phyloP scores from a whole-genome alignment of 164 flowering plant species.

The Magnolia sinica region DNA sequence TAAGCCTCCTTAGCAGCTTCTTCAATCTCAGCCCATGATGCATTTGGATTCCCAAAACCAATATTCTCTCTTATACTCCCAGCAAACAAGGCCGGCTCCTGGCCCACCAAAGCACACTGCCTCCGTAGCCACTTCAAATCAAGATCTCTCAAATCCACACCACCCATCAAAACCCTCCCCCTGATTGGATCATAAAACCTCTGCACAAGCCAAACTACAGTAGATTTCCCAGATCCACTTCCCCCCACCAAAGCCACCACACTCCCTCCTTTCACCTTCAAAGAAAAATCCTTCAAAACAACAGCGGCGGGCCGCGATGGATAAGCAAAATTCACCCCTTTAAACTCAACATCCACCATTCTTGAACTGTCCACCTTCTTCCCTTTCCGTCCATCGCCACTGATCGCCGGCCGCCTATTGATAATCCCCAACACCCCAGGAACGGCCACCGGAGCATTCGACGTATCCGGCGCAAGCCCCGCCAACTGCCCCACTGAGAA shows the following conservation, averaged over 20 bases:
- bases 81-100: constrained; percentile 74
- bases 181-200: constrained; percentile 71
- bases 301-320: constrained; percentile 59
- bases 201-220: constrained; percentile 63
- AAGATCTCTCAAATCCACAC: constrained; percentile 57
- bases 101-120: constrained; percentile 71
- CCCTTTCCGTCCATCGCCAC: constrained; percentile 27
- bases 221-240: constrained; percentile 79
- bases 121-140: constrained; percentile 64
- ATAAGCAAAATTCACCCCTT: constrained; percentile 59
- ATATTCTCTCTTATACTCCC: constrained; percentile 71
- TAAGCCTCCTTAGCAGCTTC: constrained; percentile 70
- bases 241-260: constrained; percentile 72
- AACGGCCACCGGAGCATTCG: constrained; percentile 47
- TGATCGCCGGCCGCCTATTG: constrained; percentile 46
- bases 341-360: constrained; percentile 50
- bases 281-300: constrained; percentile 49
- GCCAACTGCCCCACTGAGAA: constrained; percentile 82
- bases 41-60: constrained; percentile 55
- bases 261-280: constrained; percentile 58
- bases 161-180: constrained; percentile 55
- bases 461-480: constrained; percentile 80
- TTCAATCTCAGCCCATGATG: constrained; percentile 74
- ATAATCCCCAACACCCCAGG: constrained; percentile 51
- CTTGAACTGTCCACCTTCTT: constrained; percentile 37